Percentiles rank a stretch among this genome's conserved stretches.
Conservation (phyloP, 2,329 filamentous ascomycete species). For the Neocatenulostroma microsporum region DNA sequence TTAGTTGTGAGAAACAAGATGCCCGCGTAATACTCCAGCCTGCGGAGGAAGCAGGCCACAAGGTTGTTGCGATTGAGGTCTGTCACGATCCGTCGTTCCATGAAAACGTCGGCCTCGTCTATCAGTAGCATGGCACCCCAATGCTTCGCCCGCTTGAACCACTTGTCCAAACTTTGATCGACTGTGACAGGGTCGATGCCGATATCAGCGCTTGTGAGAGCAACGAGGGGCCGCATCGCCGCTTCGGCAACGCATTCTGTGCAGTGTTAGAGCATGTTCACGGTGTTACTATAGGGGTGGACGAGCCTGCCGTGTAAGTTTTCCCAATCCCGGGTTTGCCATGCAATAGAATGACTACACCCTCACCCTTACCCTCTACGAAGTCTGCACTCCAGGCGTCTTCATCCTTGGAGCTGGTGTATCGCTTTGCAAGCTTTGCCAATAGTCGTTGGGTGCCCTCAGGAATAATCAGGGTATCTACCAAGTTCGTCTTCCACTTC, state of each 20-base stretch:
- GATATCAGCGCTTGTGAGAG: slow-evolving; percentile 13
- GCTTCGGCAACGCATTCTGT: slow-evolving; percentile 25
- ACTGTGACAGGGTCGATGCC: slow-evolving; percentile 11
- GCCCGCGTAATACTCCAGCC: slow-evolving; percentile 19
- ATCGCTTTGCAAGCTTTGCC: too few relatives aligned
- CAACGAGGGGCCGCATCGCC: slow-evolving; percentile 36
- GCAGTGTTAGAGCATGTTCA: too few relatives aligned
- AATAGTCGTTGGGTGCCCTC: too few relatives aligned
- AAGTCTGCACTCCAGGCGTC: slow-evolving; percentile 6
- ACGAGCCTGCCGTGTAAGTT: too few relatives aligned
- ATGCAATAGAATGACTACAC: slow-evolving; percentile 30
- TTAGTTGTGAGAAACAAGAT: slow-evolving; percentile 24
- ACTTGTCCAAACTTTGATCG: slow-evolving; percentile 11
- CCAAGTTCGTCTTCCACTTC: too few relatives aligned
- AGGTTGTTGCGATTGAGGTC: slow-evolving; percentile 29
- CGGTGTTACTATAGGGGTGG: too few relatives aligned
- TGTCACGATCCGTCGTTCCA: slow-evolving; percentile 40
- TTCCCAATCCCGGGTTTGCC: slow-evolving; percentile 34
- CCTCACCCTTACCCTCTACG: slow-evolving; percentile 25
- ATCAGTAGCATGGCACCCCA: slow-evolving; percentile 50
- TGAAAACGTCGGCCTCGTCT: slow-evolving; percentile 55
- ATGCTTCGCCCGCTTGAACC: slow-evolving; percentile 42
- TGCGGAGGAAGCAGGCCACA: slow-evolving; percentile 28
- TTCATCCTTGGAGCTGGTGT: too few relatives aligned
- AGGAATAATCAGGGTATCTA: too few relatives aligned